phyloP scores from a whole-genome alignment of 2,329 filamentous ascomycete genomes.

The Clonostachys solani region DNA sequence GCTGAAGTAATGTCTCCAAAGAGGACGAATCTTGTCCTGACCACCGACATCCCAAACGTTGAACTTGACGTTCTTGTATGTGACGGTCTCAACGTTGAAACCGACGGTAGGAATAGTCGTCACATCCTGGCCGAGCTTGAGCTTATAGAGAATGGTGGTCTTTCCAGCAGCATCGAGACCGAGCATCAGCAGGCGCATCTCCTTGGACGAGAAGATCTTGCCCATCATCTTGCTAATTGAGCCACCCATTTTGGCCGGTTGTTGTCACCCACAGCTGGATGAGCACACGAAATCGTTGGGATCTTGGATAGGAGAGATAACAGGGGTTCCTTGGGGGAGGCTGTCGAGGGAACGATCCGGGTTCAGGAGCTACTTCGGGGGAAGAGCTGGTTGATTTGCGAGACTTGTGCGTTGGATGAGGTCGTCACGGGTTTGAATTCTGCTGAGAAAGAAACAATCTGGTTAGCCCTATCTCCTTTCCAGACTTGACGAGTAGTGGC shows the following conservation, averaged over 20 bases:
- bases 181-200: constrained; percentile 98
- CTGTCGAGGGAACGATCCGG: no score
- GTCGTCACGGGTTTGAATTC: no score
- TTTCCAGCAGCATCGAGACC: constrained; percentile 97
- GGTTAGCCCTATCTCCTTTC: no score
- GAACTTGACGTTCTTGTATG: constrained; percentile 99
- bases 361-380: no score
- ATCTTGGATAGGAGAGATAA: no score
- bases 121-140: constrained; percentile 97
- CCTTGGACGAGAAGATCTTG: constrained; percentile 98
- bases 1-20: constrained; percentile 97
- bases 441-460: no score
- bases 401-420: no score
- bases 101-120: constrained; percentile 98
- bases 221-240: constrained; percentile 95
- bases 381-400: no score
- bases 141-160: constrained; percentile 98
- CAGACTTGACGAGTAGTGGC: no score
- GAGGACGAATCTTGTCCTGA: constrained; percentile 95
- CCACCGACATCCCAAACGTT: constrained; percentile 99
- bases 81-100: constrained; percentile 98
- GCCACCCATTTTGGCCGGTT: constrained; percentile 69
- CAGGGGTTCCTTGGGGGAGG: no score
- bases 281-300: no score
- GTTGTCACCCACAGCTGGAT: not conserved